Percentiles rank a stretch among this genome's conserved stretches.
These are phyloP conservation scores for Saccharum spontaneum DNA, from an alignment of 176 grass and related monocot species.

Conservation along the genomic window DNA sequence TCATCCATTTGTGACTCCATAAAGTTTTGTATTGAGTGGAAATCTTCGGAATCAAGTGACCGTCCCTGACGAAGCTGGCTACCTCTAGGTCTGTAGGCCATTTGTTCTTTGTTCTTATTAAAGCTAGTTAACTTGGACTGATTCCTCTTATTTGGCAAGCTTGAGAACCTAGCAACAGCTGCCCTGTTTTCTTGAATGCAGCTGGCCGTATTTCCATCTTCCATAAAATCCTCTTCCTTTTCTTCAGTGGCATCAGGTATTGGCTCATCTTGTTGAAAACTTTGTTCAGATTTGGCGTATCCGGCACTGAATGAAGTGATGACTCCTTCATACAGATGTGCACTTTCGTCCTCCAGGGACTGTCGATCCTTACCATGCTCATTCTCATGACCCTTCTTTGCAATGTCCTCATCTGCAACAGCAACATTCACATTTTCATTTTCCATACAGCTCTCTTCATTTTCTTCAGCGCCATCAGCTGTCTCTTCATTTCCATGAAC, in stretches of 20 bases:
- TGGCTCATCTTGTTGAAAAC: constrained; percentile 30
- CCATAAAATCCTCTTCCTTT: constrained; percentile 30
- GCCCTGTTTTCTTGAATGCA: neutral
- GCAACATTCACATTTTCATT: constrained; percentile 12
- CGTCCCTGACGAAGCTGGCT: constrained; percentile 31
- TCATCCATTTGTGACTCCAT: constrained; percentile 45
- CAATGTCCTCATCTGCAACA: constrained; percentile 10
- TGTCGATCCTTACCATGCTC: constrained; percentile 13
- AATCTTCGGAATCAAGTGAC: constrained; percentile 74
- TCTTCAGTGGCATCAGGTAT: constrained; percentile 24
- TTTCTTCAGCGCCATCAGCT: constrained; percentile 24
- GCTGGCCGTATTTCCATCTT: constrained; percentile 11
- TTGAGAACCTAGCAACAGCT: constrained; percentile 31
- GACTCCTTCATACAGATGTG: constrained; percentile 44
- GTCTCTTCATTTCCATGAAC: neutral
- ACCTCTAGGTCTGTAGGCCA: constrained; percentile 26
- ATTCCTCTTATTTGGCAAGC: constrained; percentile 46
- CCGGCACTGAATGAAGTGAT: constrained; percentile 41
- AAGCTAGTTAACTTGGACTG: constrained; percentile 28
- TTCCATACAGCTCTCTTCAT: constrained; percentile 19
- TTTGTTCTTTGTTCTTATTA: constrained; percentile 39
- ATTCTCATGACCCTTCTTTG: constrained; percentile 4
- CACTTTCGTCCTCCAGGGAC: neutral
- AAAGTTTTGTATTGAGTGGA: constrained; percentile 53
- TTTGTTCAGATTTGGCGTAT: constrained; percentile 46